Conservation (phyloP, 768 basidiomycete species). For the Coprinopsis cinerea region DNA sequence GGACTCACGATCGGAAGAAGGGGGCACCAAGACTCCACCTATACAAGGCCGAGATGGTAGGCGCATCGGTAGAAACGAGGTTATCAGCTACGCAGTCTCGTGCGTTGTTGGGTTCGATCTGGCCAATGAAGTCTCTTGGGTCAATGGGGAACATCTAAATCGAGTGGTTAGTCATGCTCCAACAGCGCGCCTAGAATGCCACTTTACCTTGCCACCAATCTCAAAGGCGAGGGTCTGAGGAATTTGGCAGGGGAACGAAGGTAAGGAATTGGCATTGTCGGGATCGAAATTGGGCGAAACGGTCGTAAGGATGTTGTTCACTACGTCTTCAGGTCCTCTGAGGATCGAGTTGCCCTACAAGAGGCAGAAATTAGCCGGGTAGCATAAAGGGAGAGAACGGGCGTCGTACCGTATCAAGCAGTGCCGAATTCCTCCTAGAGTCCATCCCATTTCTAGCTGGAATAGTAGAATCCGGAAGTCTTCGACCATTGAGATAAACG, state of each 20-base stretch:
- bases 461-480: constrained; percentile 47
- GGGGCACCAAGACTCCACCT: constrained; percentile 73
- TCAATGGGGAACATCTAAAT: constrained; percentile 61
- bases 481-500: constrained; percentile 57
- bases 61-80: constrained; percentile 56
- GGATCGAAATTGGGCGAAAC: constrained; percentile 32
- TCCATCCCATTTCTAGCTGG: constrained; percentile 29
- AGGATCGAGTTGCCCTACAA: constrained; percentile 67
- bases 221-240: constrained; percentile 55
- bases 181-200: no score
- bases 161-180: no score
- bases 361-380: neutral
- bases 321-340: constrained; percentile 64
- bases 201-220: constrained; percentile 49
- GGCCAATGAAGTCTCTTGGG: constrained; percentile 60
- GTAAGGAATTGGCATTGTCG: constrained; percentile 15
- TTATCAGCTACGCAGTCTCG: constrained; percentile 48
- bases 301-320: constrained; percentile 37
- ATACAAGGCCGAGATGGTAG: constrained; percentile 44
- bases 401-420: constrained; percentile 66
- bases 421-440: constrained; percentile 40
- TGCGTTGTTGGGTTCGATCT: constrained; percentile 27
- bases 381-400: constrained; percentile 10
- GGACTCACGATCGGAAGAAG: constrained; percentile 64
- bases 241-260: constrained; percentile 42